These are phyloP conservation scores for Hydrangea macrophylla DNA, from an alignment of 148 eudicot species.

Conservation along the genomic window DNA sequence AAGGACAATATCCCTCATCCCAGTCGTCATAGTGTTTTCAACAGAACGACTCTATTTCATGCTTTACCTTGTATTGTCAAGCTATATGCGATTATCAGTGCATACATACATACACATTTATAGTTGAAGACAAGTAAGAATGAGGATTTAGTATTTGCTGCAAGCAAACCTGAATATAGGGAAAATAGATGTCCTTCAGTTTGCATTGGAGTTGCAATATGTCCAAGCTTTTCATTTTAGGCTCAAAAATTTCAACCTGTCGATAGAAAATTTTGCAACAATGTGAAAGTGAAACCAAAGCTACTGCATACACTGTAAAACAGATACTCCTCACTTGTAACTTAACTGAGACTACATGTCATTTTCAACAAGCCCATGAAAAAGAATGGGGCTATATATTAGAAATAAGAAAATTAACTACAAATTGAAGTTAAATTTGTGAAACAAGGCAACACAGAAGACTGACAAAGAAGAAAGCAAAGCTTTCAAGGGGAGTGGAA, in stretches of 20 bases:
- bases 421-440: background rate
- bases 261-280: constrained; percentile 11
- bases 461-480: background rate
- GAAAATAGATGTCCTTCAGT: constrained; percentile 83
- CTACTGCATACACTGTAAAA: background rate
- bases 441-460: background rate
- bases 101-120: too few relatives aligned
- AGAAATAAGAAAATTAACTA: background rate
- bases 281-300: background rate
- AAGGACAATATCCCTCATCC: too few relatives aligned
- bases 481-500: too few relatives aligned
- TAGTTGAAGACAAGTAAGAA: background rate
- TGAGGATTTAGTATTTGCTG: background rate
- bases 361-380: background rate
- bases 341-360: background rate
- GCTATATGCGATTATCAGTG: too few relatives aligned
- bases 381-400: background rate
- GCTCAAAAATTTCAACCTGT: constrained; percentile 60
- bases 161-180: constrained; percentile 65
- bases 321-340: too few relatives aligned
- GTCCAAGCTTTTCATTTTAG: constrained; percentile 38
- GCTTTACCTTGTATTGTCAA: too few relatives aligned
- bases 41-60: too few relatives aligned
- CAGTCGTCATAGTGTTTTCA: too few relatives aligned
- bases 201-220: constrained; percentile 46